Evolutionary conservation across 1,284 basidiomycete genomes (phyloP), one percentile per base, ranked within the genome.

Genomic region (Trichosporon sp.): DNA sequence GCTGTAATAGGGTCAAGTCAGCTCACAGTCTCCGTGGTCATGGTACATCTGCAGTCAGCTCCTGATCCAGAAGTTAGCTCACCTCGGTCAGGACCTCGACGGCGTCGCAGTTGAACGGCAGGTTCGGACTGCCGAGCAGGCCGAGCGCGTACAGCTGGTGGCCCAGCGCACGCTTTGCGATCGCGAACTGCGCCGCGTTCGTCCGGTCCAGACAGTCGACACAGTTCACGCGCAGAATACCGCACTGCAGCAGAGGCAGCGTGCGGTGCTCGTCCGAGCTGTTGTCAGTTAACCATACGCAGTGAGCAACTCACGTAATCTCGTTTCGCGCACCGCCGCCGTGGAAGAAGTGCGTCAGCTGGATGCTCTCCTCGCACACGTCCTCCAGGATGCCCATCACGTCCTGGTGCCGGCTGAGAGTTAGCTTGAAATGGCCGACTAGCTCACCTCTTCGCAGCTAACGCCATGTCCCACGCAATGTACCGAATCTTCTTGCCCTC

Each of bases 121-220:
- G 85, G 74, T 92, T 89, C 0, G 96, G 93, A 69, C 86, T 90
- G 21, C 90, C 88, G 27, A 93, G 90, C 21, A 95, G 87, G 2
- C 97, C 97, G 0, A 99, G 88, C 0, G 95, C 95, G 79, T 97
- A 95, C 8, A 99, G 86, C 80, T 99, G 97, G 81, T 98, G 95
- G 0, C 94, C 95, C 13, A 99, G 86, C 0, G 92, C 96, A 13
- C 93, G 90, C 80, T 98, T 98, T 2, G 95, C 97, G 72, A 99
- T 96, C 0, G 98, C 94, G 78, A 98, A 98, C 78, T 99, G 96
- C 0, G 95, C 95, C 0, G 95, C 95, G 75, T 99, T 99, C 2
- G 97, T 99, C 4, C 95, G 89, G 80, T 99, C 97, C 8, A 99
- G 86, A 77, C 97, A 99, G 79, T 99, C 97, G 1, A 99, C 93